Base-by-base conservation (phyloP, 768 basidiomycete species). In the Macrolepiota dolichaula region DNA sequence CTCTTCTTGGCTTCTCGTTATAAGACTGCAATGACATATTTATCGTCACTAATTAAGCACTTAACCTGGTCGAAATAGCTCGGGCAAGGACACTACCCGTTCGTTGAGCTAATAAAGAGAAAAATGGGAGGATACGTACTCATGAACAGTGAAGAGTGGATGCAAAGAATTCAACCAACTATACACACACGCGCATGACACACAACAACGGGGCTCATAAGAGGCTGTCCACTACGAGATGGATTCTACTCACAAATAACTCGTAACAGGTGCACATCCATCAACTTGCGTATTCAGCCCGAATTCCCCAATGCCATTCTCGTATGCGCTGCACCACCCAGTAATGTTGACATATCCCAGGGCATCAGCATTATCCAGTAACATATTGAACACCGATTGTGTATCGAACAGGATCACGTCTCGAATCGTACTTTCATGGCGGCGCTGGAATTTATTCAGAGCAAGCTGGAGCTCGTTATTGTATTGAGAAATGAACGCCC, bases 81-180 rank as follows among this genome's bases (percentile, higher is more conserved):
- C 81, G 79, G n/a, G 83, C 81, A 40, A 84, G 74, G 38, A 78
- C 70, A 62, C 84, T 85, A 62, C n/a, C 42, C 19, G 22, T 3
- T 49, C 5, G 22, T 35, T 24, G 54, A 52, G 51, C 46, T 27
- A 47, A 9, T 27, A 17, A 17, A 6, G 10, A 19, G n/a, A 50
- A 46, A 10, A 37, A 24, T 12, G 12, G 38, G 42, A 27, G 38
- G 62, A 32, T 36, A 71, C 81, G 65, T 65, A 86, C 86, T 83
- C 75, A 65, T 87, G 86, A 59, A 88, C 78, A 24, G 84, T 84
- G 65, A 85, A 88, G 19, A 87, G 65, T 27, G 85, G 86, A 67
- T 87, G 85, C 42, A 88, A 72, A 2, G 75, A 68, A 67, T 87
- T 86, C 51, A 87, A 67, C 85, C 85, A 87, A 73, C 85, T 86